Evolutionary conservation across 495 filamentous ascomycete species (phyloP).

Genomic region (Hypoxylon crocopeplum): DNA sequence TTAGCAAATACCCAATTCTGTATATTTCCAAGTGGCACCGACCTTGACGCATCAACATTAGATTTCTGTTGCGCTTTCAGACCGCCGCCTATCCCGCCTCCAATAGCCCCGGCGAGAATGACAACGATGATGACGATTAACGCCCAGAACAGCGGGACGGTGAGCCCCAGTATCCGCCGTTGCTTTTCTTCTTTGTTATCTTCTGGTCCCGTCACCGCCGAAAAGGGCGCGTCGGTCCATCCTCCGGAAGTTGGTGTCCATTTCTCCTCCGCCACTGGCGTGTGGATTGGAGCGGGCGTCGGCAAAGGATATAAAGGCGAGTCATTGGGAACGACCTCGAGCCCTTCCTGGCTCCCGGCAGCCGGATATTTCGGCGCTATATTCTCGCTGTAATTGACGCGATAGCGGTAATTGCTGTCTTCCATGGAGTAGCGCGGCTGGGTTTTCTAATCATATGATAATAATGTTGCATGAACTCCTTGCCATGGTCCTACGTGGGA

Average conservation of each 20-base stretch:
- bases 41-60: slow-evolving; percentile 6
- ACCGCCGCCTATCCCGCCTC: slow-evolving; percentile 43
- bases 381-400: slow-evolving; percentile 33
- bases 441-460: slow-evolving; percentile 8
- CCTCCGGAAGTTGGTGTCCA: slow-evolving; percentile 2
- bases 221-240: neutral
- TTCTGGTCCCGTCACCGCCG: slow-evolving; percentile 3
- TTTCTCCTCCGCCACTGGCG: slow-evolving; percentile 7
- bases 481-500: too few species aligned
- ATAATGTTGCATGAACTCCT: neutral
- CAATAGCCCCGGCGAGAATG: slow-evolving; percentile 42
- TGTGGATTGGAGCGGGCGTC: slow-evolving; percentile 1
- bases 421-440: too few species aligned
- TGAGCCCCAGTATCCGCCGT: slow-evolving; percentile 39
- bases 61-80: slow-evolving; percentile 28
- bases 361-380: slow-evolving; percentile 31
- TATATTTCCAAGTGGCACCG: neutral
- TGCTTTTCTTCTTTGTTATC: neutral
- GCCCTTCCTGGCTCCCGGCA: slow-evolving; percentile 9
- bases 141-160: slow-evolving; percentile 43
- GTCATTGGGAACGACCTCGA: slow-evolving; percentile 35
- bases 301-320: slow-evolving; percentile 32
- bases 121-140: slow-evolving; percentile 36
- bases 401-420: slow-evolving; percentile 3
- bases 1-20: slow-evolving; percentile 6